These are phyloP conservation scores for Bretziella fagacearum DNA, from an alignment of 2,329 filamentous ascomycete species.

Conservation along the genomic window DNA sequence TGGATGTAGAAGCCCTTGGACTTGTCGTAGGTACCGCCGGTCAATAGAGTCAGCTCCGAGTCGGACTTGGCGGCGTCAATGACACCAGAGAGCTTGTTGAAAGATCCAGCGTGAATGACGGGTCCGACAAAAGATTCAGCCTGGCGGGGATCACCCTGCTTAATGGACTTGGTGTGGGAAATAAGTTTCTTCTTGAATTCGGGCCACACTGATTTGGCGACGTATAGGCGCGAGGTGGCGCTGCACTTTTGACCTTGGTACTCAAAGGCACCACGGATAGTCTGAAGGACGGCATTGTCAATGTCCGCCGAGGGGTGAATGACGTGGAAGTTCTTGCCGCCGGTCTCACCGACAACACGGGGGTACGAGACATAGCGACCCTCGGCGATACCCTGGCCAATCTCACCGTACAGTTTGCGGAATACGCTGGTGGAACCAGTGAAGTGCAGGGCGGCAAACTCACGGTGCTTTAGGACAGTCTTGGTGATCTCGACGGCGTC, in stretches of 20 bases:
- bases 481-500: conserved; percentile 72
- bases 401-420: conserved; percentile 72
- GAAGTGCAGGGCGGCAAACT: conserved; percentile 87
- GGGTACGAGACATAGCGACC: conserved; percentile 74
- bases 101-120: conserved; percentile 67
- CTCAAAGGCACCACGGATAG: conserved; percentile 74
- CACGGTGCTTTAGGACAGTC: conserved; percentile 53
- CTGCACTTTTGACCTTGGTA: conserved; percentile 88
- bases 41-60: conserved; percentile 51
- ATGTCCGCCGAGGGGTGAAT: conserved; percentile 63
- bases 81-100: conserved; percentile 59
- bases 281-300: conserved; percentile 63
- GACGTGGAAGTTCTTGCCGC: conserved; percentile 87
- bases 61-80: conserved; percentile 72
- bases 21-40: conserved; percentile 61
- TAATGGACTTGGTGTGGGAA: conserved; percentile 51
- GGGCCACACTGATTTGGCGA: conserved; percentile 58
- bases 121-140: conserved; percentile 72
- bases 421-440: conserved; percentile 88
- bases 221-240: conserved; percentile 64
- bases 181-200: conserved; percentile 51
- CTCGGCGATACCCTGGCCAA: conserved; percentile 63
- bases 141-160: conserved; percentile 50
- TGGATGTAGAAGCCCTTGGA: conserved; percentile 69
- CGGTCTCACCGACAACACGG: conserved; percentile 77